Percentiles rank a stretch among this genome's conserved stretches.
Conservation (phyloP, 768 basidiomycete genomes). For the Termitomyces sp. region DNA sequence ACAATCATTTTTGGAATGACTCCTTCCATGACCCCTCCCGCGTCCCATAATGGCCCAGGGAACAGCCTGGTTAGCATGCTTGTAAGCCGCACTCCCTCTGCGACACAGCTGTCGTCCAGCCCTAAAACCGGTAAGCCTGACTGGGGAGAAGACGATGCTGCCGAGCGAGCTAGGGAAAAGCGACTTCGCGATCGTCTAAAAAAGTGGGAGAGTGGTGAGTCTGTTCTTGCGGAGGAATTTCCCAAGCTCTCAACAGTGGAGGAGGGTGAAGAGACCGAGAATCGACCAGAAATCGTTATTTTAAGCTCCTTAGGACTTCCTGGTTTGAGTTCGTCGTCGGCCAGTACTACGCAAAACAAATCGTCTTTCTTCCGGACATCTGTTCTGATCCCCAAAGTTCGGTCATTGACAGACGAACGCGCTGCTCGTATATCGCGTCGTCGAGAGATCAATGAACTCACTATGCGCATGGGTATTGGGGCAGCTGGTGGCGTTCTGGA, state of each 20-base stretch:
- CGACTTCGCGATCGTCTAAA: slow-evolving; percentile 68
- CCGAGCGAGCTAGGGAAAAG: slow-evolving; percentile 66
- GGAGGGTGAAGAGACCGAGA: slow-evolving; percentile 32
- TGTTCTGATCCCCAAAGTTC: slow-evolving; percentile 59
- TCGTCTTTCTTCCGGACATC: slow-evolving; percentile 62
- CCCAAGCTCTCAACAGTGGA: slow-evolving; percentile 44
- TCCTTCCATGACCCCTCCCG: slow-evolving; percentile 62
- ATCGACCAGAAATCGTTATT: slow-evolving; percentile 44
- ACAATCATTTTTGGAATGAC: slow-evolving; percentile 87
- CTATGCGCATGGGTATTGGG: slow-evolving; percentile 80
- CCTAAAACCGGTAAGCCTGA: slow-evolving; percentile 40
- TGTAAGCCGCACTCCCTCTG: slow-evolving; percentile 36
- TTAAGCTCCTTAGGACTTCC: slow-evolving; percentile 38
- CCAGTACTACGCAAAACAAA: slow-evolving; percentile 19
- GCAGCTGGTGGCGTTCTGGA: slow-evolving; percentile 68
- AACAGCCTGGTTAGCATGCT: slow-evolving; percentile 40
- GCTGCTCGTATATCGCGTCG: slow-evolving; percentile 57
- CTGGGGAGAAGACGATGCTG: slow-evolving; percentile 64
- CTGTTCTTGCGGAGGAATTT: slow-evolving; percentile 56
- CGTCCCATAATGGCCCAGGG: slow-evolving; percentile 22
- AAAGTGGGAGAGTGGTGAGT: slow-evolving; percentile 70
- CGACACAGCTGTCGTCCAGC: slow-evolving; percentile 25
- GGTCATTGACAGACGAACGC: slow-evolving; percentile 53
- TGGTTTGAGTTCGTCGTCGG: slow-evolving; percentile 19
- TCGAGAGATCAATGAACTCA: slow-evolving; percentile 75